phyloP scores from a whole-genome alignment of 352 stramenopile species.

The Globisporangium solare region DNA sequence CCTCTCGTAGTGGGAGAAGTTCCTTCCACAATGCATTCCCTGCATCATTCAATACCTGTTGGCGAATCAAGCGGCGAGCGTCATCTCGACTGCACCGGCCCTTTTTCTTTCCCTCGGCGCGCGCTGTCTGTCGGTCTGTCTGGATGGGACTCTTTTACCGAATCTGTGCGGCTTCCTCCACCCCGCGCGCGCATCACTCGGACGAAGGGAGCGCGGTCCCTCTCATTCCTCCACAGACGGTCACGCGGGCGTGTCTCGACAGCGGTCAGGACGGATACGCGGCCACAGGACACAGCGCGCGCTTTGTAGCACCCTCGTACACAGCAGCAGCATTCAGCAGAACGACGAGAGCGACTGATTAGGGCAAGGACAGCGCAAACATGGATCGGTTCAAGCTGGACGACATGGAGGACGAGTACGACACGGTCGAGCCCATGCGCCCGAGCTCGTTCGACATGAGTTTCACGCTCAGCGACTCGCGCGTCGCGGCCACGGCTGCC shows the following conservation, averaged over 20 bases:
- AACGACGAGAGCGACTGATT: neutral
- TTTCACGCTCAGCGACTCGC: slow-evolving; percentile 68
- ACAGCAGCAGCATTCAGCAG: neutral
- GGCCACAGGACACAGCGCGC: too few relatives aligned
- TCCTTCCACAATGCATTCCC: neutral
- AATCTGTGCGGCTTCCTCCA: neutral
- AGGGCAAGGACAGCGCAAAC: neutral
- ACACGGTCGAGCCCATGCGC: slow-evolving; percentile 80
- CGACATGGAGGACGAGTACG: slow-evolving; percentile 73
- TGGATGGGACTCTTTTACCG: neutral
- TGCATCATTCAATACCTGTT: neutral
- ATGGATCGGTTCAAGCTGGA: slow-evolving; percentile 85
- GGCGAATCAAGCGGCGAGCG: too few relatives aligned
- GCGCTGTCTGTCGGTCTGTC: neutral
- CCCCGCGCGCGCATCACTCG: neutral
- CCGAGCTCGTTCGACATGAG: slow-evolving; percentile 88
- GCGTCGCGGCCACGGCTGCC: slow-evolving; percentile 16
- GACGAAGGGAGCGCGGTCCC: neutral
- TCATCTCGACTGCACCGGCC: too few relatives aligned
- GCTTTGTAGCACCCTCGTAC: too few relatives aligned
- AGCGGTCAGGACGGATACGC: too few relatives aligned
- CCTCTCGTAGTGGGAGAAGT: neutral
- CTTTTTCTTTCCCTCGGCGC: neutral
- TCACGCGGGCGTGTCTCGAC: too few relatives aligned
- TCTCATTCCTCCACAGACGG: neutral